These are phyloP conservation scores for Eragrostis tef DNA, from an alignment of 202 grass and related monocot species.

Conservation along the genomic window DNA sequence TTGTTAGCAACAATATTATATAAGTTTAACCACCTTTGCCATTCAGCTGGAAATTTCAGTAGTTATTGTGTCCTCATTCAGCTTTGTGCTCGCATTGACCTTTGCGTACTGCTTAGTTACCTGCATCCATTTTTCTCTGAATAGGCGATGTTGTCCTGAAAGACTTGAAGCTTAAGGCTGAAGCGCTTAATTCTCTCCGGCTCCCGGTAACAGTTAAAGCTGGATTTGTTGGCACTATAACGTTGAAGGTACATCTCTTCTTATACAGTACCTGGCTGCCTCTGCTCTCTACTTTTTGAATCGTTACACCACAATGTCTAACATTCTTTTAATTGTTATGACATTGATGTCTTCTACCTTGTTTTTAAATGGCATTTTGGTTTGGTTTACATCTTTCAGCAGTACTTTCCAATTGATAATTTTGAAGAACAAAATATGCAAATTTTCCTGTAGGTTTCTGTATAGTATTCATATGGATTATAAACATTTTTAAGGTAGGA, in stretches of 20 bases:
- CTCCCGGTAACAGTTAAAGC: conserved; percentile 98
- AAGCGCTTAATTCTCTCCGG: conserved; percentile 93
- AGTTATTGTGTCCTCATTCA: neutral
- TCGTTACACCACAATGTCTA: conserved; percentile 2
- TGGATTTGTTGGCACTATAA: conserved; percentile 96
- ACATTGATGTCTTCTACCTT: conserved; percentile 20
- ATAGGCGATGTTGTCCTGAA: conserved; percentile 96
- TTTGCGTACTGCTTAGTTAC: conserved; percentile 38
- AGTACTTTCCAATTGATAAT: conserved; percentile 12
- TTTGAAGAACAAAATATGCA: neutral
- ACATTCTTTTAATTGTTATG: conserved; percentile 8
- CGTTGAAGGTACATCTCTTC: conserved; percentile 73
- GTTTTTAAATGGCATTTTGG: conserved; percentile 22
- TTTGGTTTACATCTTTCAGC: conserved; percentile 11
- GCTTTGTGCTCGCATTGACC: neutral
- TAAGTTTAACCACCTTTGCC: neutral
- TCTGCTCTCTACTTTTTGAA: conserved; percentile 13
- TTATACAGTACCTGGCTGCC: conserved; percentile 31
- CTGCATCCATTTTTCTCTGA: conserved; percentile 40
- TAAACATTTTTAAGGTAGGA: neutral
- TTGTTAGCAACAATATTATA: neutral
- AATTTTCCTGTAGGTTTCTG: conserved; percentile 1
- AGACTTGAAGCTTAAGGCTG: conserved; percentile 95
- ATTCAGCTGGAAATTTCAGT: conserved; percentile 21
- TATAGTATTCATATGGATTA: conserved; percentile 12